These are phyloP conservation scores for Polygonum maritimum DNA, from an alignment of 148 eudicot genomes.

Conservation along the genomic window DNA sequence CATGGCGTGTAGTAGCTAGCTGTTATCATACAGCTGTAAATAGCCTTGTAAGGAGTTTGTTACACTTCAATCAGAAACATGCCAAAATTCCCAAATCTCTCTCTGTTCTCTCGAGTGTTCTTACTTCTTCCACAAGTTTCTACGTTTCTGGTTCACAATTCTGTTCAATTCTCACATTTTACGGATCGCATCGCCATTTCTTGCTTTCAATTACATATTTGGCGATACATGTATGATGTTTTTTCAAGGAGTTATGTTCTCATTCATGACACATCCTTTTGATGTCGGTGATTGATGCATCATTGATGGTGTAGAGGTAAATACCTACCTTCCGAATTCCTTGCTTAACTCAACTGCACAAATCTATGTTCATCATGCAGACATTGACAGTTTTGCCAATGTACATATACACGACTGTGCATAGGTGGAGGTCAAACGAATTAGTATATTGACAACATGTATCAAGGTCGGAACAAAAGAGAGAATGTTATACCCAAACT, in stretches of 20 bases:
- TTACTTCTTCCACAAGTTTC: too few relatives aligned
- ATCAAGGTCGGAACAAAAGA: neutral
- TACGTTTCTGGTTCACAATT: too few relatives aligned
- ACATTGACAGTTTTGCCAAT: too few relatives aligned
- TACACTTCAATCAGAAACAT: too few relatives aligned
- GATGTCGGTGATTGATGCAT: conserved; percentile 1
- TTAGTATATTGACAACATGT: neutral
- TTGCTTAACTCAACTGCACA: too few relatives aligned
- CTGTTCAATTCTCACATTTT: too few relatives aligned
- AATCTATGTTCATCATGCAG: too few relatives aligned
- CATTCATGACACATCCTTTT: neutral
- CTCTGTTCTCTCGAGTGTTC: too few relatives aligned
- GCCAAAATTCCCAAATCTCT: too few relatives aligned
- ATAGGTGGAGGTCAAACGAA: neutral
- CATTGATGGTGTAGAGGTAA: neutral
- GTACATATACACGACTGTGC: neutral
- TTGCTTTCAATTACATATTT: neutral
- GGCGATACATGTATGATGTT: neutral
- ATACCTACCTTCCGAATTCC: neutral
- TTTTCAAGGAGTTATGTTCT: neutral
- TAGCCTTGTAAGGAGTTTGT: too few relatives aligned
- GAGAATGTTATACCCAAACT: neutral
- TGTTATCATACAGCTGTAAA: too few relatives aligned
- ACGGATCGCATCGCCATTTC: neutral
- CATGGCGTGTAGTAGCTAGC: too few relatives aligned